Evolutionary conservation across 2,329 filamentous ascomycete genomes (phyloP), one percentile per base, ranked within the genome.

Genomic region (Xenoacremonium recifei): DNA sequence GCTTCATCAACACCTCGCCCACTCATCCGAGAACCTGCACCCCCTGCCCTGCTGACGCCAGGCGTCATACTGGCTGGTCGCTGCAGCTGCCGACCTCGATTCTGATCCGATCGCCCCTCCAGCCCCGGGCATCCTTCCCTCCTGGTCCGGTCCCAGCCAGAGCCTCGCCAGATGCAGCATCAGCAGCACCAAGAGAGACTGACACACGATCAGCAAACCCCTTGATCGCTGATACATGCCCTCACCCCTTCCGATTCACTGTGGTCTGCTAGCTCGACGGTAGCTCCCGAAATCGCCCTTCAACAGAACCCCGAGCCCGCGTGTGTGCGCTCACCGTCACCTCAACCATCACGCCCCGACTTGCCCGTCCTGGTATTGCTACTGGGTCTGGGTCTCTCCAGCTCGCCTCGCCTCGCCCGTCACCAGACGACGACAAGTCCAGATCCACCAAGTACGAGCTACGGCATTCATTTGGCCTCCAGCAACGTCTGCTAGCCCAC

Each of bases 341-440:
- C 33, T 37, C 39, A 44, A 18, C 29, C 44, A 46, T 50, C 51
- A 54, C 55, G 50, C 51, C 49, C 47, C 51, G 44, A 57, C 49
- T 61, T 61, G 46, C 57, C 58, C 45, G 21, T 54, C 54, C 45
- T 55, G 55, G 54, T 45, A 45, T 53, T 42, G 38, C 43, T 5
- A 18, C 32, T 34, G 9, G 17, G n/a, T n/a, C n/a, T n/a, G n/a
- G n/a, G n/a, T n/a, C n/a, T n/a, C n/a, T n/a, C n/a, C n/a, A n/a
- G n/a, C n/a, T n/a, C n/a, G n/a, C n/a, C n/a, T n/a, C n/a, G 12
- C 12, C 16, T 20, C 15, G 15, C 10, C 17, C 16, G 20, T 34
- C 32, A 34, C 32, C 35, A 16, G 29, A 31, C 29, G 29, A 31
- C 12, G 17, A 15, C 7, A 15, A 6, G 7, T 31, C 17, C n/a